Conservation (phyloP, 305 asterid species). For the Fraxinus angustifolia region DNA sequence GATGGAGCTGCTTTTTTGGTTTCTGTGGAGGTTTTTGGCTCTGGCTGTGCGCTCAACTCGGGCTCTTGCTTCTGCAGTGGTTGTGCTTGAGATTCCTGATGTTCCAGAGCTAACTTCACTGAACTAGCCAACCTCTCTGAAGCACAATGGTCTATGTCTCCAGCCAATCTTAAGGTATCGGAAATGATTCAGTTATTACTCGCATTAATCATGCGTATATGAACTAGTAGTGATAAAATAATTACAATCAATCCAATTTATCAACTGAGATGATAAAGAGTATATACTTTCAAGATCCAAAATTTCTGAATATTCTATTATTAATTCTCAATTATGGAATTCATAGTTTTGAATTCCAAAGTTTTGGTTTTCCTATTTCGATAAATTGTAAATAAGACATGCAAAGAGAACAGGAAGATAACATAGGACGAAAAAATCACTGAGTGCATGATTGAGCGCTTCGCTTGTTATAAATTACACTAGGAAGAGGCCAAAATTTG, state of each 20-base stretch:
- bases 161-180: conserved; percentile 19
- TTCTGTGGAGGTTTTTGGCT: conserved; percentile 11
- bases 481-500: neutral
- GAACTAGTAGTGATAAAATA: neutral
- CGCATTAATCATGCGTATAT: neutral
- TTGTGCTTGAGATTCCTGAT: neutral
- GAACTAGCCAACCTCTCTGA: conserved; percentile 18
- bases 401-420: neutral
- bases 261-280: neutral
- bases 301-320: neutral
- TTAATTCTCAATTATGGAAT: neutral
- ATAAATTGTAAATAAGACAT: neutral
- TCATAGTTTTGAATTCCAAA: neutral
- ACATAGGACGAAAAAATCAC: neutral
- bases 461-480: neutral
- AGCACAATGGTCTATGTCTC: conserved; percentile 11
- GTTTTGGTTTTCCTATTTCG: neutral
- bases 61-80: neutral
- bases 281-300: neutral
- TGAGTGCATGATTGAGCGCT: neutral
- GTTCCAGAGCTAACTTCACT: conserved; percentile 1
- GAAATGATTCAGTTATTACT: neutral
- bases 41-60: neutral
- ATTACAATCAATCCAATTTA: neutral
- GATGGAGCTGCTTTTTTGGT: conserved; percentile 17